Conservation (phyloP, 768 basidiomycete genomes). For the Mycena filopes region DNA sequence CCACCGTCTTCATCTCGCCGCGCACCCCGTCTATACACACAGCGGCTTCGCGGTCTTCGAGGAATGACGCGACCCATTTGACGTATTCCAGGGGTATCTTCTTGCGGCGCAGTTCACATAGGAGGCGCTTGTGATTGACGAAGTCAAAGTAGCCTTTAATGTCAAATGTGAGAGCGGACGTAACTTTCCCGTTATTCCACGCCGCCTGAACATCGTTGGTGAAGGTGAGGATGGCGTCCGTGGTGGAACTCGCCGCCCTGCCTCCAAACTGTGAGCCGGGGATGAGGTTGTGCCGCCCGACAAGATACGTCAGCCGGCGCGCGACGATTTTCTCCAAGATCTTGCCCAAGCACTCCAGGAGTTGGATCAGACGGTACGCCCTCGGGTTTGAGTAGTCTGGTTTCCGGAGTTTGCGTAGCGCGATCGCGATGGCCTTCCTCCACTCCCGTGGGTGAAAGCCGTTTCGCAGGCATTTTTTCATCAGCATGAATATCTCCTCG, state of each 20-base stretch:
- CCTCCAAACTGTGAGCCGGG: slow-evolving; percentile 39
- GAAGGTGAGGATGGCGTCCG: slow-evolving; percentile 37
- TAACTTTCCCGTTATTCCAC: slow-evolving; percentile 37
- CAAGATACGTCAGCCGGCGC: slow-evolving; percentile 39
- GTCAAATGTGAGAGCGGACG: slow-evolving; percentile 41
- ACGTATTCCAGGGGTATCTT: slow-evolving; percentile 33
- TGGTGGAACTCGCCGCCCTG: slow-evolving; percentile 34
- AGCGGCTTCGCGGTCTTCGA: slow-evolving; percentile 37
- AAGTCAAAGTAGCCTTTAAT: slow-evolving; percentile 45
- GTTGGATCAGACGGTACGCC: slow-evolving; percentile 47
- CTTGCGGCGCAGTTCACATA: slow-evolving; percentile 36
- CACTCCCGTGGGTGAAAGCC: slow-evolving; percentile 42
- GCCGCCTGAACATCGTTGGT: slow-evolving; percentile 39
- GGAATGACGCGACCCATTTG: slow-evolving; percentile 38
- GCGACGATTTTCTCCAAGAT: slow-evolving; percentile 42
- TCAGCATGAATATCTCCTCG: slow-evolving; percentile 7
- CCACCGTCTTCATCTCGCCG: slow-evolving; percentile 39
- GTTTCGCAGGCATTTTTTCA: slow-evolving; percentile 35
- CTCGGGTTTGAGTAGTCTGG: slow-evolving; percentile 46
- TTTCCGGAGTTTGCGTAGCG: slow-evolving; percentile 48
- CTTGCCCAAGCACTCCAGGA: slow-evolving; percentile 49
- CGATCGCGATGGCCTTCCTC: slow-evolving; percentile 42
- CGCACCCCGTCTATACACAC: slow-evolving; percentile 37
- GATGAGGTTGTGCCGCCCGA: slow-evolving; percentile 37
- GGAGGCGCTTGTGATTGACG: slow-evolving; percentile 38